These are phyloP conservation scores for Suillus sp. DNA, from an alignment of 768 basidiomycete genomes.

Conservation along the genomic window DNA sequence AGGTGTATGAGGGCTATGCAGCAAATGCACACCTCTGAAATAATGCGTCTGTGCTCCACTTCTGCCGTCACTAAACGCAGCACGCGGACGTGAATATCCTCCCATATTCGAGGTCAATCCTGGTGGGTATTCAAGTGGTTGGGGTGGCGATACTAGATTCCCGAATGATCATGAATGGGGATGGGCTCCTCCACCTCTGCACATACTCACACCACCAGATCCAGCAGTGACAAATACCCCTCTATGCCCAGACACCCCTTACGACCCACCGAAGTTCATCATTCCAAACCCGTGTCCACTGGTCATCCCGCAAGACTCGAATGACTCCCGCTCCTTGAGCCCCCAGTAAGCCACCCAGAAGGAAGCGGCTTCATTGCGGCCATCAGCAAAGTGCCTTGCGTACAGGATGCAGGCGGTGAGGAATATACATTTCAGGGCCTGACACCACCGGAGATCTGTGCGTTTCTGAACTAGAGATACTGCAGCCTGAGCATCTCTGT, in stretches of 20 bases:
- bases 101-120: not conserved
- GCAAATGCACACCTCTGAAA: not conserved
- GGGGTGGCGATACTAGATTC: not conserved
- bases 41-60: slow-evolving; percentile 4
- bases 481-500: not conserved
- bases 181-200: not conserved
- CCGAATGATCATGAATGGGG: not conserved
- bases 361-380: slow-evolving; percentile 67
- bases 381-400: slow-evolving; percentile 52
- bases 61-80: not conserved
- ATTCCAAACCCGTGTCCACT: not conserved
- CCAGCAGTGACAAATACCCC: not conserved
- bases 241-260: not conserved
- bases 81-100: slow-evolving; percentile 12
- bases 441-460: slow-evolving; percentile 12
- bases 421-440: slow-evolving; percentile 50
- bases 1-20: slow-evolving; percentile 12
- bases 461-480: not conserved
- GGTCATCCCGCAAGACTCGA: not conserved
- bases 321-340: not conserved
- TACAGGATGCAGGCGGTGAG: slow-evolving; percentile 50
- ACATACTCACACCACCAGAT: not conserved
- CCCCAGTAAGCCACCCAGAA: slow-evolving; percentile 37
- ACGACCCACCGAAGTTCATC: not conserved
- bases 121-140: slow-evolving; percentile 3